Conservation (phyloP, 2,329 filamentous ascomycete genomes). For the Colletotrichum agaves region DNA sequence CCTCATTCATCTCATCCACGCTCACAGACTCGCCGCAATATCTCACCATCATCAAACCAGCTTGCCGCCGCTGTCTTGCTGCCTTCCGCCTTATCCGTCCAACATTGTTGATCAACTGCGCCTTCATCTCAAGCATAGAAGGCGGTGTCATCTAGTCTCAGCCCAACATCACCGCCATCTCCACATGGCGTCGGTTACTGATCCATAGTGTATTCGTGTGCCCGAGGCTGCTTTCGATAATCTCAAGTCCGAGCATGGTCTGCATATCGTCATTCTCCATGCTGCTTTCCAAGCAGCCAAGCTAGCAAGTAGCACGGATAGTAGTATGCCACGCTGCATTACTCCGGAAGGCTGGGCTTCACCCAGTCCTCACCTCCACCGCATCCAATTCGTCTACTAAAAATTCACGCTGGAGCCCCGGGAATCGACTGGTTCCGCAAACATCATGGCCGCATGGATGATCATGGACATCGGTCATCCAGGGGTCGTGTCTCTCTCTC, state of each 20-base stretch:
- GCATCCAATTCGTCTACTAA: slow-evolving; percentile 21
- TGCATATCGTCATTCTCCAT: slow-evolving; percentile 22
- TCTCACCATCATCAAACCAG: slow-evolving; percentile 31
- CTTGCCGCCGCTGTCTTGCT: slow-evolving; percentile 30
- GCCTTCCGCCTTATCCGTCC: slow-evolving; percentile 28
- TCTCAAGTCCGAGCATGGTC: neutral
- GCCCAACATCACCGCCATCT: slow-evolving; percentile 24
- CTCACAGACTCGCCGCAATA: slow-evolving; percentile 15
- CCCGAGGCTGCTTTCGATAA: neutral
- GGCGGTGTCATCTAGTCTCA: slow-evolving; percentile 30
- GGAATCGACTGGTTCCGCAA: slow-evolving; percentile 19
- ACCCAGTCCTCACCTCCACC: slow-evolving; percentile 16
- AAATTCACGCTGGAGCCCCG: neutral
- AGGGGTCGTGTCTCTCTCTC: slow-evolving; percentile 9
- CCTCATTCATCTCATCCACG: slow-evolving; percentile 26
- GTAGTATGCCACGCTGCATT: neutral
- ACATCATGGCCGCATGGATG: slow-evolving; percentile 9
- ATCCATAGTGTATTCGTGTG: too few species aligned
- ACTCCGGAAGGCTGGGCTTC: slow-evolving; percentile 27
- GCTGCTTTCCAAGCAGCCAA: neutral
- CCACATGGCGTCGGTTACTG: slow-evolving; percentile 23
- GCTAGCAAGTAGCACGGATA: too few species aligned
- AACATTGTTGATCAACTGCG: slow-evolving; percentile 22
- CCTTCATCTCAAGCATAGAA: slow-evolving; percentile 35
- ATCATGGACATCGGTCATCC: slow-evolving; percentile 1